Base-by-base conservation (phyloP, 1,139 yeast species). In the Blastobotrys persicus region DNA sequence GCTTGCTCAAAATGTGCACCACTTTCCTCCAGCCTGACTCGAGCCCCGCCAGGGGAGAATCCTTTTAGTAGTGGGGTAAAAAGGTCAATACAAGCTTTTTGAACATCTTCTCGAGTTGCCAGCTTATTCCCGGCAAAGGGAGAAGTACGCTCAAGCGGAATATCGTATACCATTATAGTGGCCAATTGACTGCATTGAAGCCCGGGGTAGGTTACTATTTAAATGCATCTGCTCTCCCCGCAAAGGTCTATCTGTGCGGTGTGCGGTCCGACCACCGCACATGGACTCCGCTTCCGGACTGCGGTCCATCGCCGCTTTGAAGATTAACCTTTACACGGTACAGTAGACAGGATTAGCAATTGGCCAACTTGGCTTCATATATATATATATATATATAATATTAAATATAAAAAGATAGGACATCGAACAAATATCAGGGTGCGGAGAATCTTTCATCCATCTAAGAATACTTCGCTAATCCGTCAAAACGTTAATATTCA, bases 1-100 rank as follows among this genome's bases (percentile, higher is more conserved):
- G 50, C 54, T 17, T 45, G 47, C 6, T 53, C 52, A 41, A 57
- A 62, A n/a, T 46, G 35, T 6, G 64, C 62, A 1, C 57, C 62
- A 19, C 56, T 49, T 11, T 33, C 43, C 20, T 54, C 58, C 7
- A 55, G 20, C 35, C 49, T 49, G 11, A 55, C 54, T 11, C 50
- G 37, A 9, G 57, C 57, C 2, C 47, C 45, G 2, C 49, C 53
- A 1, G 40, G 33, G 13, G 57, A 54, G 28, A 53, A 54, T 11
- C 45, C 49, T 12, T 47, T 37, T 12, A 39, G 40, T 17, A 53
- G 42, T 4, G 56, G 56, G 14, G 48, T 50, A 41, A 44, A 47
- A n/a, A 53, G 44, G 26, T 43, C 44, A 7, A 23, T 35, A 14
- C 52, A 42, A 11, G 55, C 56, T 20, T 42, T 31, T 32, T 39